These are phyloP conservation scores for Pyrenochaeta sp. DNA, from an alignment of 2,329 filamentous ascomycete species.

Conservation along the genomic window DNA sequence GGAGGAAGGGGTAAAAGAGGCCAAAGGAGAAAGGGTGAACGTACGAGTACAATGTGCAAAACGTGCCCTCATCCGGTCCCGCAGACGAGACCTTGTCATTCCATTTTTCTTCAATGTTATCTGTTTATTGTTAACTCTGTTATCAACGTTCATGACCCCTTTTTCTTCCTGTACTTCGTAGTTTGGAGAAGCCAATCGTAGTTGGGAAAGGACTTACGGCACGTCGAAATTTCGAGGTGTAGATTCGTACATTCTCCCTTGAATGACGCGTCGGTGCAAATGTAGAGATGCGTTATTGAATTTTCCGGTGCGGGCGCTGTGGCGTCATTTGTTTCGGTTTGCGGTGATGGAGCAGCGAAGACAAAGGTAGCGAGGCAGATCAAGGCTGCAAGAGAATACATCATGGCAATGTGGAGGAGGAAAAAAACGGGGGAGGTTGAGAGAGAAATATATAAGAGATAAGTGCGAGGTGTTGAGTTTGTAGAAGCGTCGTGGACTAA, in stretches of 20 bases:
- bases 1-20: not conserved
- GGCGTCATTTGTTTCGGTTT: not conserved
- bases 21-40: not conserved
- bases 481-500: not conserved
- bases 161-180: too few relatives aligned
- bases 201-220: slow-evolving; percentile 8
- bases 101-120: slow-evolving; percentile 18
- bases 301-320: not conserved
- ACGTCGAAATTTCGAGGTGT: slow-evolving; percentile 17
- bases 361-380: not conserved
- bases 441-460: not conserved
- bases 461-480: not conserved
- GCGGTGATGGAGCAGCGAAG: not conserved
- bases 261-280: slow-evolving; percentile 25
- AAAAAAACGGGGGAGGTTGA: not conserved
- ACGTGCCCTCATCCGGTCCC: slow-evolving; percentile 31
- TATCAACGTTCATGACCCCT: not conserved
- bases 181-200: not conserved
- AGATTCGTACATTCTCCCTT: slow-evolving; percentile 27
- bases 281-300: slow-evolving; percentile 24
- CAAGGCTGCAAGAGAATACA: not conserved
- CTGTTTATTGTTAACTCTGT: slow-evolving; percentile 3
- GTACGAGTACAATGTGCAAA: slow-evolving; percentile 33
- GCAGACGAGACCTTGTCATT: slow-evolving; percentile 26
- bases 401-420: not conserved